These are phyloP conservation scores for Hypseocharis bilobata DNA, from an alignment of 441 rosid species.

Conservation along the genomic window DNA sequence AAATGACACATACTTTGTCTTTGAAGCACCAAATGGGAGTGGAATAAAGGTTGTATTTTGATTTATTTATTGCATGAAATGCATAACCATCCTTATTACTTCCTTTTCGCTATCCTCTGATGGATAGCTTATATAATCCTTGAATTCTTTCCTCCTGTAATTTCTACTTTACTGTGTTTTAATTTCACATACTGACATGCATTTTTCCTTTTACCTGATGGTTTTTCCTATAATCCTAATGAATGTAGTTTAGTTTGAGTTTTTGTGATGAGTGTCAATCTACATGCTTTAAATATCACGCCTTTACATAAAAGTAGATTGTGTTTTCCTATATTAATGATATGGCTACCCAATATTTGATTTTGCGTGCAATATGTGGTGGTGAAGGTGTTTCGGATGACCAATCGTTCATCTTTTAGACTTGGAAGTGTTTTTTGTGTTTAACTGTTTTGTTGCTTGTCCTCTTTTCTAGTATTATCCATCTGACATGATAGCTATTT, in stretches of 20 bases:
- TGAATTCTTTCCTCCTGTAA: not conserved
- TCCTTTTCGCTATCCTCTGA: too few species aligned
- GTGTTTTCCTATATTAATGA: not conserved
- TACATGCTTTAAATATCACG: too few species aligned
- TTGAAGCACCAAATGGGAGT: conserved; percentile 74
- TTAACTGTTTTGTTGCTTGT: not conserved
- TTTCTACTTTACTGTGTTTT: not conserved
- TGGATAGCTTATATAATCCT: not conserved
- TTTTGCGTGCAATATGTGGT: not conserved
- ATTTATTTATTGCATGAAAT: conserved; percentile 10
- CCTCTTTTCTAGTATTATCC: not conserved
- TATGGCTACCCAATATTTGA: not conserved
- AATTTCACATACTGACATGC: not conserved
- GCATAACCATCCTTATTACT: too few species aligned
- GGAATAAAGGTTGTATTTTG: conserved; percentile 72
- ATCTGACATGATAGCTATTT: not conserved
- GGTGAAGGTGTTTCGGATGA: not conserved
- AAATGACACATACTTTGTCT: conserved; percentile 65
- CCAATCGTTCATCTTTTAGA: not conserved
- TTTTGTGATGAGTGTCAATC: too few species aligned
- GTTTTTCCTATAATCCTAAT: not conserved
- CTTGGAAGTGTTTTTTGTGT: not conserved
- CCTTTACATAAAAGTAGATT: too few species aligned
- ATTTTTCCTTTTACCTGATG: not conserved
- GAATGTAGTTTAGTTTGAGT: not conserved